Base-by-base conservation (phyloP, 78 protist species). In the Dictyostelium purpureum region DNA sequence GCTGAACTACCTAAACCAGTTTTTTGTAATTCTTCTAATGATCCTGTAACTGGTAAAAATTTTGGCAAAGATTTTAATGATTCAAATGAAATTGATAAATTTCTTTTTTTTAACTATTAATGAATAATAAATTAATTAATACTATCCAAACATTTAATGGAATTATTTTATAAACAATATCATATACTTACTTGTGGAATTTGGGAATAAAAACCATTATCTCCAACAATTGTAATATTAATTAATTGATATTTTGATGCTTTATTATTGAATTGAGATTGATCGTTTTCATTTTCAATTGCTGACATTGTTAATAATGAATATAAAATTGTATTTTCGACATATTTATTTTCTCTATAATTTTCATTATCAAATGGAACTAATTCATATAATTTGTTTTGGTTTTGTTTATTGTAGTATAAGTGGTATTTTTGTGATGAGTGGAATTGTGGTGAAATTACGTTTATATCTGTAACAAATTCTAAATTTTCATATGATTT, bases 1-100 rank as follows among this genome's bases (percentile, higher is more conserved):
- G 98, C 97, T 10, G 96, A 90, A 28, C 73, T 26, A 12, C 98
- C 98, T n/a, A 97, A 76, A 24, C 98, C 98, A 6, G 98, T 97
- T 88, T 97, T 97, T 35, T 63, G 87, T 56, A 94, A n/a, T 14
- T 88, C 95, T 26, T 70, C 77, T 9, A 70, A 75, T 18, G 67
- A 47, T 24, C 45, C 26, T 40, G 59, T 28, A 11, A 63, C 42
- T 4, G 87, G 83, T 35, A 71, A 43, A 75, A 59, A 69, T 35
- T 67, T 75, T 33, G 93, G 94, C 35, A 96, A 82, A n/a, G 70
- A 19, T 21, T 71, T 71, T 12, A 96, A 79, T 42, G 90, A 52
- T 18, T 65, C 89, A 56, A 21, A 54, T 47, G 95, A 38, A 24
- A 71, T 77, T 6, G 89, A 77, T 73, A 57, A 66, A 19, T 81